These are phyloP conservation scores for Handroanthus guayacan DNA, from an alignment of 257 asterid species.

Conservation along the genomic window DNA sequence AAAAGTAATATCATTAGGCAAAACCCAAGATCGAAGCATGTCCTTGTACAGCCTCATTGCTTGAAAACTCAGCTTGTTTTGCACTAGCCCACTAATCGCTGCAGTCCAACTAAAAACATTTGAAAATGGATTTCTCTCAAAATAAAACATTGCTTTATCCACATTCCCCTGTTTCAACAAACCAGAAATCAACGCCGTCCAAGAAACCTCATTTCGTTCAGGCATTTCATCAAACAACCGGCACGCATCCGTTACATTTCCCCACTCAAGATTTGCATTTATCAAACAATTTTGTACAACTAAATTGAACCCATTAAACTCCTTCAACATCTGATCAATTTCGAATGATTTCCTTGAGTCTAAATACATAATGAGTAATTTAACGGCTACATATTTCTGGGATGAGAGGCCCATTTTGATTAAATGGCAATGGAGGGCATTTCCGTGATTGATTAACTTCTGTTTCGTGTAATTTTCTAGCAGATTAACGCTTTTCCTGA, in stretches of 20 bases:
- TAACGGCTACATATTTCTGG: slow-evolving; percentile 60
- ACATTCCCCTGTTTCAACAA: slow-evolving; percentile 62
- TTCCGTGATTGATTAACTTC: slow-evolving; percentile 49
- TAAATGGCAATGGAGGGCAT: slow-evolving; percentile 69
- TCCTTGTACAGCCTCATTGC: slow-evolving; percentile 56
- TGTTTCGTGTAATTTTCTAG: slow-evolving; percentile 50
- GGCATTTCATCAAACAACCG: slow-evolving; percentile 89
- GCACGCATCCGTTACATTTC: slow-evolving; percentile 53
- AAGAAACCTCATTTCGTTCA: slow-evolving; percentile 72
- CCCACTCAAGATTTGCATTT: slow-evolving; percentile 59
- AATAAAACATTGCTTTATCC: slow-evolving; percentile 65
- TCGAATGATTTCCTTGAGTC: slow-evolving; percentile 55
- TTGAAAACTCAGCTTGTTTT: slow-evolving; percentile 54
- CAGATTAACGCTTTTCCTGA: slow-evolving; percentile 44
- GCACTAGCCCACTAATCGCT: slow-evolving; percentile 69
- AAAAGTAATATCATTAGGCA: slow-evolving; percentile 76
- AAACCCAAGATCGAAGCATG: slow-evolving; percentile 60
- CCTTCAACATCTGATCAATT: slow-evolving; percentile 66
- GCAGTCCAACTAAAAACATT: slow-evolving; percentile 78
- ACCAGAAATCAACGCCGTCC: slow-evolving; percentile 80
- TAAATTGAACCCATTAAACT: slow-evolving; percentile 72
- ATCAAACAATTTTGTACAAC: slow-evolving; percentile 79
- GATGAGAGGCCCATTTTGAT: slow-evolving; percentile 73
- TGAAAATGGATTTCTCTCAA: slow-evolving; percentile 56
- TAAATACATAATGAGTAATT: slow-evolving; percentile 67